Base-by-base conservation (phyloP, 164 flowering plant genomes). In the Chloranthus sessilifolius region DNA sequence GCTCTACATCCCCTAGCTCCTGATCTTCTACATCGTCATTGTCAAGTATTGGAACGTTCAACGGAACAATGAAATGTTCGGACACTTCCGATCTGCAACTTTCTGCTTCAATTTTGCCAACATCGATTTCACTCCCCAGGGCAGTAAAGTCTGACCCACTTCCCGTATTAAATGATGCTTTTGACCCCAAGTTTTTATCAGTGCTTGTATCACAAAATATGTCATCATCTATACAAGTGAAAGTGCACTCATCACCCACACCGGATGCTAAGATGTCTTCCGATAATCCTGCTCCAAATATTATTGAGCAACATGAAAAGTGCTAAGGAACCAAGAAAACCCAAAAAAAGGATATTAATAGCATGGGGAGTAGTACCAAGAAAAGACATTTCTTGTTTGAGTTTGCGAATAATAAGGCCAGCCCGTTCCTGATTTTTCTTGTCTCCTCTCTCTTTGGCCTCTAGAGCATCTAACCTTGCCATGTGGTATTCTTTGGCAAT, bases 311-410 rank as follows among this genome's bases (percentile, higher is more conserved):
- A 46, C 21, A 51, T 26, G 43, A 51, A 39, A 14, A 28, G 35
- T 40, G 8, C 25, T 7, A 49, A 25, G n/a, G 54, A 33, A 5
- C 1, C 58, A 3, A 40, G 11, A 11, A 17, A 58, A n/a, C 16
- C 9, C 2, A 36, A 41, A 33, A 2, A 25, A 35, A 27, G 7
- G 33, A 14, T 6, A 21, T 16, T 39, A 19, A 66, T 27, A 54
- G 35, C 27, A 27, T 43, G 31, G 29, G 10, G 20, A 38, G 40
- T 24, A 20, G 17, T 51, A 87, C 98, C 98, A 75, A 82, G 58
- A 54, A 77, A 73, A 65, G 83, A 67, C 59, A 90, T 68, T 71
- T 90, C 95, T 59, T 85, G 89, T 71, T 82, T 90, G 54, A 90
- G 89, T 48, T 79, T 68, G 70, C 91, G 79, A 57, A 90, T 90